A percentile compares a stretch with the other conserved stretches of the same genome.
Evolutionary conservation across 768 basidiomycete species (phyloP).

Genomic region (Mycena indigotica): DNA sequence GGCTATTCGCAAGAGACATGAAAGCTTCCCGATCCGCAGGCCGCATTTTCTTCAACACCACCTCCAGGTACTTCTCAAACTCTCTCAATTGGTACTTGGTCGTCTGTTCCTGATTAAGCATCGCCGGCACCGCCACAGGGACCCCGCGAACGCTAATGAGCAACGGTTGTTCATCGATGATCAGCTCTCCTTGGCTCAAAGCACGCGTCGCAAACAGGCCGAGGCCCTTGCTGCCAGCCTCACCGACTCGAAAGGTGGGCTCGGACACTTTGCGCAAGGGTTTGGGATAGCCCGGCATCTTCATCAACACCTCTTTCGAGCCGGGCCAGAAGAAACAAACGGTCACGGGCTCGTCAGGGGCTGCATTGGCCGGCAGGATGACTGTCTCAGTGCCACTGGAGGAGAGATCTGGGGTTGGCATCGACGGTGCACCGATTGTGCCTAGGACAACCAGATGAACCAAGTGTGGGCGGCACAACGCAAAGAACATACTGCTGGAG

Average conservation of each 20-base stretch:
- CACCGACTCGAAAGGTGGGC: slow-evolving; percentile 9
- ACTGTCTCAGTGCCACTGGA: neutral
- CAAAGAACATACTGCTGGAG: neutral
- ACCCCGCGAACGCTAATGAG: slow-evolving; percentile 4
- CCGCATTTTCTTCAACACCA: neutral
- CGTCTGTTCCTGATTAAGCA: no score
- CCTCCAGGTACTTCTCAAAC: neutral
- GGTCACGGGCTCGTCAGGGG: neutral
- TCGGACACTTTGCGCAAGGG: neutral
- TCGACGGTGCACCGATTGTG: neutral
- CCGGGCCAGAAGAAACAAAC: neutral
- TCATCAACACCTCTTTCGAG: neutral
- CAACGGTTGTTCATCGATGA: slow-evolving; percentile 18
- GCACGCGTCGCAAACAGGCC: slow-evolving; percentile 21
- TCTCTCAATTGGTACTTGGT: neutral
- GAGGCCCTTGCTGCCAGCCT: slow-evolving; percentile 7
- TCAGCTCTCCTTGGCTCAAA: slow-evolving; percentile 16
- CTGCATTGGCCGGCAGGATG: neutral
- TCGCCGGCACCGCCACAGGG: slow-evolving; percentile 10
- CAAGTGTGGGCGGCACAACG: neutral
- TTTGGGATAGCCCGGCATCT: neutral
- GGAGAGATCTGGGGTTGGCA: neutral
- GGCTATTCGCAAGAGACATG: slow-evolving; percentile 12
- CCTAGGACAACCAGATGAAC: neutral
- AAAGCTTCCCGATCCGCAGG: slow-evolving; percentile 9